These are phyloP conservation scores for Vitis riparia DNA, from an alignment of 164 flowering plant genomes.

Conservation along the genomic window DNA sequence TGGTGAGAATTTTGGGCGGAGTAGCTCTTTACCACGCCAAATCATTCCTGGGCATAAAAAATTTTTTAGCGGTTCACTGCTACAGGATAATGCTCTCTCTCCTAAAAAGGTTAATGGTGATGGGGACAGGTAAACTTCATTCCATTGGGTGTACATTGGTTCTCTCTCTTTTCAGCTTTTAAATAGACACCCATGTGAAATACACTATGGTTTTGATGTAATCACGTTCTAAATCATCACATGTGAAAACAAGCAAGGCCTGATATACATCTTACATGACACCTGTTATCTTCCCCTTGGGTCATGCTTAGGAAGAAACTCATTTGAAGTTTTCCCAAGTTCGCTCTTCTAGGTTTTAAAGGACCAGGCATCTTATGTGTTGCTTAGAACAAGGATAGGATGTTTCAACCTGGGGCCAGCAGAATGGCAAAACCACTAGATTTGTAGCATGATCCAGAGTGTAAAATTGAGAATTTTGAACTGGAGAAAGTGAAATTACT, in stretches of 20 bases:
- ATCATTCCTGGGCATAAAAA: slow-evolving; percentile 39
- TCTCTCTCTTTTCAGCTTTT: neutral
- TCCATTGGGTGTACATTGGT: neutral
- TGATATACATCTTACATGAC: neutral
- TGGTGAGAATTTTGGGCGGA: slow-evolving; percentile 44
- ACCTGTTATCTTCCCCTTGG: neutral
- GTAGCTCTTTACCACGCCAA: slow-evolving; percentile 37
- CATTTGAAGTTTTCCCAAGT: neutral
- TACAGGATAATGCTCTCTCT: slow-evolving; percentile 60
- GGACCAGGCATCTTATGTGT: too few species aligned
- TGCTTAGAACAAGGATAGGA: too few species aligned
- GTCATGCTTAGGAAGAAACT: neutral
- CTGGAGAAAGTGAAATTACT: too few species aligned
- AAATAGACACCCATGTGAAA: neutral
- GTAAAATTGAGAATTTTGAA: too few species aligned
- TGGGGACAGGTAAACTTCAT: slow-evolving; percentile 59
- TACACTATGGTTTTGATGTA: neutral
- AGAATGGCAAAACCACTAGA: too few species aligned
- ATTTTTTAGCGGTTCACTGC: slow-evolving; percentile 61
- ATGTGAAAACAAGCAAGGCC: neutral
- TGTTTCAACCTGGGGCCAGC: too few species aligned
- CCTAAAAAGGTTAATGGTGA: slow-evolving; percentile 45
- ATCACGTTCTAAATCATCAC: neutral
- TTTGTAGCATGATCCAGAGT: too few species aligned
- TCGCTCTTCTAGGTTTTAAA: neutral